These are phyloP conservation scores for Cucumis hystrix DNA, from an alignment of 306 rosid species.

Conservation along the genomic window DNA sequence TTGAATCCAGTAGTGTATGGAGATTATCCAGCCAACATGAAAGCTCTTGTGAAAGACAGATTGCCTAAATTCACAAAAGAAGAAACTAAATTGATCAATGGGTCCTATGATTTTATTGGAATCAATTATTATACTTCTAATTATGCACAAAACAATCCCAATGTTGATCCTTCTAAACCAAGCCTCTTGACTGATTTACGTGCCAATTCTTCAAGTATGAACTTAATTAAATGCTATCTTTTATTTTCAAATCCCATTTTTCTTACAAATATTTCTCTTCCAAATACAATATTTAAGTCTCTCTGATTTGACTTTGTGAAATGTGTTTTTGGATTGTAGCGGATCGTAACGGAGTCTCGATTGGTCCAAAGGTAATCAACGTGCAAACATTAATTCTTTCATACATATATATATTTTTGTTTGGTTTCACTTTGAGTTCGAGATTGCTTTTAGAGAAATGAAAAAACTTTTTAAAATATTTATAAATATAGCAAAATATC, in stretches of 20 bases:
- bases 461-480: too few relatives aligned
- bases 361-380: constrained; percentile 18
- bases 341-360: constrained; percentile 19
- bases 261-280: too few relatives aligned
- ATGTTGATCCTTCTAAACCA: background rate
- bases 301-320: background rate
- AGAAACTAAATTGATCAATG: background rate
- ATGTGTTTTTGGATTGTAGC: background rate
- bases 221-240: too few relatives aligned
- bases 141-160: background rate
- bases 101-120: background rate
- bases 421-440: too few relatives aligned
- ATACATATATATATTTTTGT: too few relatives aligned
- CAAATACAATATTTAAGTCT: too few relatives aligned
- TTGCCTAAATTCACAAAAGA: background rate
- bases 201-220: background rate
- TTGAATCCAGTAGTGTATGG: background rate
- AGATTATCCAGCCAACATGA: background rate
- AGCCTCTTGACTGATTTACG: background rate
- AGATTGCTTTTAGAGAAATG: too few relatives aligned
- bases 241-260: too few relatives aligned
- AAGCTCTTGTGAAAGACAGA: background rate
- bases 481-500: too few relatives aligned
- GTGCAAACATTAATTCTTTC: background rate
- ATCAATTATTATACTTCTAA: background rate